These are phyloP conservation scores for Pseudogymnoascus sp. DNA, from an alignment of 2,329 filamentous ascomycete genomes.

Conservation along the genomic window DNA sequence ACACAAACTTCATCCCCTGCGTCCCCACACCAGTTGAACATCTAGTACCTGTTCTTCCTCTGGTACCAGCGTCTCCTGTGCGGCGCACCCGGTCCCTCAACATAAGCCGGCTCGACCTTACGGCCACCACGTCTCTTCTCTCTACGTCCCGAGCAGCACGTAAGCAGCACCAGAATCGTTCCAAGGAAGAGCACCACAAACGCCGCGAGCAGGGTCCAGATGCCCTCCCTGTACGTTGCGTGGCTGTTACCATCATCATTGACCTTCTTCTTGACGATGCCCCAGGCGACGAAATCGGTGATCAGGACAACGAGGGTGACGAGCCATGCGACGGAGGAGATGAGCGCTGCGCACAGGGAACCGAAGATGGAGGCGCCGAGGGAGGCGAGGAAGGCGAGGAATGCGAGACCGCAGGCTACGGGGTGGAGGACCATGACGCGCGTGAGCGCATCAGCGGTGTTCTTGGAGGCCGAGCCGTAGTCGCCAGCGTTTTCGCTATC, in stretches of 20 bases:
- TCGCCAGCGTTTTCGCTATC: constrained; percentile 29
- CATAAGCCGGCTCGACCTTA: background rate
- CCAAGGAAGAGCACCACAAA: constrained; percentile 48
- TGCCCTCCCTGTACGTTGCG: constrained; percentile 45
- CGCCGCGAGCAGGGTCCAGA: constrained; percentile 52
- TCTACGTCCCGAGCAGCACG: constrained; percentile 40
- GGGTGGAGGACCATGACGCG: constrained; percentile 56
- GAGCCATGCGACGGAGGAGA: constrained; percentile 42
- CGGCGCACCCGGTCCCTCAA: background rate
- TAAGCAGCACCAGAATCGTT: constrained; percentile 50
- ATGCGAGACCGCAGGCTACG: constrained; percentile 47
- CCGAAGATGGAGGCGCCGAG: constrained; percentile 44
- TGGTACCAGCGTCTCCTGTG: background rate
- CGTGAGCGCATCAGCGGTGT: constrained; percentile 43
- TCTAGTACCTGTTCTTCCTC: background rate
- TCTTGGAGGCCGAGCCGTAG: constrained; percentile 36
- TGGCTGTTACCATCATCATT: constrained; percentile 35
- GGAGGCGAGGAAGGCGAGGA: constrained; percentile 50
- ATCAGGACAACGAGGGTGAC: constrained; percentile 40
- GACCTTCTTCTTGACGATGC: constrained; percentile 44
- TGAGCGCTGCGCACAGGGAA: constrained; percentile 42
- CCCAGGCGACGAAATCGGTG: constrained; percentile 51
- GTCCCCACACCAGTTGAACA: too few relatives aligned
- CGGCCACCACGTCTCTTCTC: background rate
- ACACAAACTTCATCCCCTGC: background rate